Evolutionary conservation across 345 rosid genomes (phyloP), one percentile per base, ranked within the genome.

Genomic region (rapeseed (Brassica napus)): DNA sequence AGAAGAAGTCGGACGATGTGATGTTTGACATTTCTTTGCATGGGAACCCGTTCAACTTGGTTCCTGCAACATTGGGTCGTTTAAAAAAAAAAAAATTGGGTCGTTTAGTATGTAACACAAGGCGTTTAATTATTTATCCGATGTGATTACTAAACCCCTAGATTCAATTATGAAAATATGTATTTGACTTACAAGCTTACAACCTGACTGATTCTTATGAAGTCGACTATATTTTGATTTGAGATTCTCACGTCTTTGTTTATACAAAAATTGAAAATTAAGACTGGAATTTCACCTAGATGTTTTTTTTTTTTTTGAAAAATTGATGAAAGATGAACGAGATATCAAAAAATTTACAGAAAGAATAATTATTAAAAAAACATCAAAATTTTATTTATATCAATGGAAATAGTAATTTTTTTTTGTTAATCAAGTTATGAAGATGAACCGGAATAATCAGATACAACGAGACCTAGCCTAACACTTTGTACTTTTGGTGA

Each of bases 1-100:
- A 90, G 81, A 84, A 87, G 74, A 90, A 88, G 76, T 90, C 94
- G 2, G 78, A 80, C 23, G 83, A 87, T 8, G 92, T 81, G 18
- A 86, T 74, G 65, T 88, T 85, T 31, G 83, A 82, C 6, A 65
- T 84, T 12, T 82, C 86, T 42, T 90, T 90, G 84, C 94, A 90
- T 10, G 79, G 72, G 66, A 89, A 89, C 15, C 94, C 94, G 15
- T 89, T 89, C 54, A 89, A 68, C 77, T 83, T 87, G 10, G 79
- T 76, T 55, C 87, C 94, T 90, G 74, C 55, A 5, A 47, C 12
- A 1, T 26, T 26, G 30, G 30, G 30, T 26, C 30, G 30, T 26
- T 26, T 26, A 3, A 26, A 26, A 26, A 26, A 26, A 26, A 26
- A 26, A 26, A 26, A 2, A 2, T 44, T 24, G 54, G 44, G 54